Base-by-base conservation (phyloP, 768 basidiomycete genomes). In the Filobasidium floriforme region DNA sequence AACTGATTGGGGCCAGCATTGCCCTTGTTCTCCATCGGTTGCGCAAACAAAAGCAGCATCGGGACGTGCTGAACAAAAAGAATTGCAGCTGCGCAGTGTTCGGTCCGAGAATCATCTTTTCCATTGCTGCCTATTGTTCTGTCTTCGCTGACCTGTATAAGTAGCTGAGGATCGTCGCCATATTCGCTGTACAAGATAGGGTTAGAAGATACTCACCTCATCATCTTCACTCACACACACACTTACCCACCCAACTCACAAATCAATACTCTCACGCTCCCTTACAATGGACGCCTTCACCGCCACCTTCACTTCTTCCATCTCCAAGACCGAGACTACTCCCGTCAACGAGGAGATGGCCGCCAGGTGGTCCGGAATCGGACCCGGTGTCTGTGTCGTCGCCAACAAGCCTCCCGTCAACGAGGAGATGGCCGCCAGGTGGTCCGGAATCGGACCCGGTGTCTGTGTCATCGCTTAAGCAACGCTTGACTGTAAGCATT, bases 221-320 rank as follows among this genome's bases (percentile, higher is more conserved):
- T 40, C 40, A 14, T 62, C 43, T 54, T 49, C 62, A 52, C 62
- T 55, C 62, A 63, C 62, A 29, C 46, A 54, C 41, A 62, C 49
- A 6, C 59, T 19, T 49, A 11, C 24, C 62, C 22, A 46, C 40
- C 43, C 9, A 19, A 63, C 62, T 29, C 28, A 40, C 15, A 15
- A 44, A 37, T 41, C 2, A 22, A 28, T 26, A 51, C 51, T 37
- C 61, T 28, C 22, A 18, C 62, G n/a, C 37, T 63, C 62, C 62
- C 51, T 63, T 63, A 63, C 62, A 63, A 63, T 63, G 62, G 62
- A 63, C 62, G 62, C 62, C 62, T 63, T 63, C 62, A 63, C 62
- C 43, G 46, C 62, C 52, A 63, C 49, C 51, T 63, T 63, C 49
- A 26, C 22, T 29, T 63, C 62, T 22, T 32, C 40, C 19, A 41